Base-by-base conservation (phyloP, 768 basidiomycete genomes). In the Leccinum ochraceum region DNA sequence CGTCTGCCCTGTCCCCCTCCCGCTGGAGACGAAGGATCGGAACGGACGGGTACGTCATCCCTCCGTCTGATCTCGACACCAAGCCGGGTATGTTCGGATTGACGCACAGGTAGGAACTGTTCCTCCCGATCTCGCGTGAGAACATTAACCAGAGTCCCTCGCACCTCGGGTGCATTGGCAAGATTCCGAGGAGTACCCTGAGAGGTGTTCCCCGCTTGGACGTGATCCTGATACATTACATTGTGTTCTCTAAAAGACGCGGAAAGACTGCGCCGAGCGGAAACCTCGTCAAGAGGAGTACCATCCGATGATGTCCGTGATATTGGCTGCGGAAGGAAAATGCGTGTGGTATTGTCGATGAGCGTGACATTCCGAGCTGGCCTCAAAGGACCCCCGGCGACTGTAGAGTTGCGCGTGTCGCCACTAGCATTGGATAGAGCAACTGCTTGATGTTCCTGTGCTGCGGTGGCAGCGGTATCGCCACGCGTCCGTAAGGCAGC, bases 61-160 rank as follows among this genome's bases (percentile, higher is more conserved):
- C 64, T 62, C 53, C 57, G 61, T 53, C 20, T 59, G 51, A 16
- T 52, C 32, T 66, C 64, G 46, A 34, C 53, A 5, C 50, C 54
- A 0, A 46, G 42, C 3, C 61, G 58, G 46, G 37, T 17, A 17
- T 57, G 30, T 39, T 64, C 69, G 37, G 53, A 51, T 24, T 60
- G 64, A 54, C 55, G 63, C 42, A 48, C 20, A 3, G 61, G 30
- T 24, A 42, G 20, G 6, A 46, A 11, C 53, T 62, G 66, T 1
- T 71, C 68, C n/a, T 66, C 66, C 39, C 66, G 66, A 22, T 73
- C 66, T 32, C 68, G 69, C 24, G 64, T 20, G 49, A 72, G 70
- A 53, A 71, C 62, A 53, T 57, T 63, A 16, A 62, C 71, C 7
- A 69, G 54, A 1, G 68, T 63, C 20, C 63, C 68, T 37, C 70